phyloP scores from a whole-genome alignment of 2,329 filamentous ascomycete species.

The Teratosphaeria viscida region DNA sequence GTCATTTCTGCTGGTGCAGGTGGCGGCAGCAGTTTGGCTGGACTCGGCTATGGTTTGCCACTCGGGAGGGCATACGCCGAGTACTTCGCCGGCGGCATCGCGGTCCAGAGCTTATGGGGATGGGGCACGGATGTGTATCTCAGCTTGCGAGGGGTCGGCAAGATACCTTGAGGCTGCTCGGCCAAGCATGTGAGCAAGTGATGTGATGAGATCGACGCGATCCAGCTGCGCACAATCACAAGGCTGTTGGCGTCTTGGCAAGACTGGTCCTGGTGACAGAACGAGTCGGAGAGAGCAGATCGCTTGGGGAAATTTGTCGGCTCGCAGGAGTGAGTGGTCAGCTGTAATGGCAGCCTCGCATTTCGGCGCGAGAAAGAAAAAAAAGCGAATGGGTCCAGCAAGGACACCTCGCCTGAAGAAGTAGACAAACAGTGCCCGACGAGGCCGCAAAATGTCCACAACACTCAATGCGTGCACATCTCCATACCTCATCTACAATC shows the following conservation, averaged over 20 bases:
- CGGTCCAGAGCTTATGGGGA: slow-evolving; percentile 88
- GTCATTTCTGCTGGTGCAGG: slow-evolving; percentile 62
- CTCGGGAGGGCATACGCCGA: slow-evolving; percentile 89
- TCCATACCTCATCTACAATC: background rate
- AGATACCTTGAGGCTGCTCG: slow-evolving; percentile 6
- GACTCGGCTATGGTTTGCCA: slow-evolving; percentile 84
- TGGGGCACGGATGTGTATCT: slow-evolving; percentile 71
- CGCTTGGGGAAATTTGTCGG: no score
- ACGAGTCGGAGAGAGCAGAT: no score
- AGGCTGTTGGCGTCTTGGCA: background rate
- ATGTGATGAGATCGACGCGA: background rate
- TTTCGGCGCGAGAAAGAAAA: no score
- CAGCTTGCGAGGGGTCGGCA: slow-evolving; percentile 50
- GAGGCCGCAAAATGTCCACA: background rate
- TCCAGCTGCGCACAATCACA: background rate
- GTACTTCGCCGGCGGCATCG: slow-evolving; percentile 93
- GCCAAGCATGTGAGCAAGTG: background rate
- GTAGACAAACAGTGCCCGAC: background rate
- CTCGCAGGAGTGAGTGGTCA: no score
- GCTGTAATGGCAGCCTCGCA: no score
- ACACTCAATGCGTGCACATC: background rate
- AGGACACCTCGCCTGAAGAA: background rate
- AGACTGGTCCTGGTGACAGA: background rate
- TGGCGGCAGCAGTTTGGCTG: slow-evolving; percentile 70
- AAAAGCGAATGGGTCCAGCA: background rate